Conservation (phyloP, 495 filamentous ascomycete genomes). For the Opeltia flavorubescens region DNA sequence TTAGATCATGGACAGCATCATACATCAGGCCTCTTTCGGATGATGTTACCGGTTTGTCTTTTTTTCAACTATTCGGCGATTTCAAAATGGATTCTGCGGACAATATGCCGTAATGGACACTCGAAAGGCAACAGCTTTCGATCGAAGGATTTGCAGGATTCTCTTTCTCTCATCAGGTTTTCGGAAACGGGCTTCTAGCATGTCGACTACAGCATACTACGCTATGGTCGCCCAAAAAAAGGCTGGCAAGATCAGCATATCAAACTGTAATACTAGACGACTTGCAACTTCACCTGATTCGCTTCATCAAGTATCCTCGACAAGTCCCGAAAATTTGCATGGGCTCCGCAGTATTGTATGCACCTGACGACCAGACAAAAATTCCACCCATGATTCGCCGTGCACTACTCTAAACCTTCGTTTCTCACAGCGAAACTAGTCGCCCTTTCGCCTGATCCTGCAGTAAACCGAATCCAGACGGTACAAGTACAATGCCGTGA, state of each 20-base stretch:
- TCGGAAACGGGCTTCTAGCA: neutral
- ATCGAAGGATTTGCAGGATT: neutral
- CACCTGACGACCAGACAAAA: neutral
- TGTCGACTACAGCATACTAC: neutral
- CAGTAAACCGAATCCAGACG: neutral
- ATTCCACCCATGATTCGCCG: neutral
- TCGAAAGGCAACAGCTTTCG: neutral
- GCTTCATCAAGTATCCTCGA: neutral
- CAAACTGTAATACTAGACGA: slow-evolving; percentile 2
- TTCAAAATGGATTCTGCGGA: neutral
- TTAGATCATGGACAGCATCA: neutral
- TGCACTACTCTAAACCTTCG: neutral
- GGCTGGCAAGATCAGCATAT: slow-evolving; percentile 1
- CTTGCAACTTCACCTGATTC: slow-evolving; percentile 1
- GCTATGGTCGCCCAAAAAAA: neutral
- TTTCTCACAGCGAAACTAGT: no score
- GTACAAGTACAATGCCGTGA: no score
- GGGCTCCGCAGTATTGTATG: neutral
- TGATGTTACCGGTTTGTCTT: neutral
- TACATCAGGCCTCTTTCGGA: neutral
- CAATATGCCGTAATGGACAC: neutral
- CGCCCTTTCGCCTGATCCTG: neutral
- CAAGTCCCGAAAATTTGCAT: neutral
- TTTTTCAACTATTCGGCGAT: neutral
- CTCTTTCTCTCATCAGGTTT: neutral